These are phyloP conservation scores for Suhomyces vadensis DNA, from an alignment of 805 yeast species.

Conservation along the genomic window DNA sequence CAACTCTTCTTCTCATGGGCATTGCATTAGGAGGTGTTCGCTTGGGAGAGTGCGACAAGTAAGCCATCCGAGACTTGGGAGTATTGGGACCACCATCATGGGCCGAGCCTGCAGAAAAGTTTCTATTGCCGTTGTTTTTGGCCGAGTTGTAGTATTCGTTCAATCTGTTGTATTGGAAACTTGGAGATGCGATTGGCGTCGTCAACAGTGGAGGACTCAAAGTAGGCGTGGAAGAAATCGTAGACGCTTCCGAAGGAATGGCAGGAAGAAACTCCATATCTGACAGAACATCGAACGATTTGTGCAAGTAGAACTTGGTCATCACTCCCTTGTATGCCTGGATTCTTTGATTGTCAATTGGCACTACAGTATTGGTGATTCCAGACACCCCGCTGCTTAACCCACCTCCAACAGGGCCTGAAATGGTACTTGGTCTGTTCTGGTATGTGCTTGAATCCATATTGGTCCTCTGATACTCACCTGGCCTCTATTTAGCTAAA, in stretches of 20 bases:
- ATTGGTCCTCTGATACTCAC: too few species aligned
- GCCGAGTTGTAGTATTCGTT: slow-evolving; percentile 10
- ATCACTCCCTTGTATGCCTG: slow-evolving; percentile 34
- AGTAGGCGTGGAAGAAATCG: neutral
- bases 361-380: slow-evolving; percentile 3
- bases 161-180: slow-evolving; percentile 10
- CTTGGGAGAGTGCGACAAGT: slow-evolving; percentile 16
- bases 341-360: slow-evolving; percentile 9
- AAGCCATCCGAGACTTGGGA: slow-evolving; percentile 18
- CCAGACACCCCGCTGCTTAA: neutral
- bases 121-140: slow-evolving; percentile 3
- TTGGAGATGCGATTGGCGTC: slow-evolving; percentile 13
- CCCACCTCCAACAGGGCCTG: neutral
- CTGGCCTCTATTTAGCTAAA: neutral
- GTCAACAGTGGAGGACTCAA: slow-evolving; percentile 2
- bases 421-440: neutral
- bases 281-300: slow-evolving; percentile 70
- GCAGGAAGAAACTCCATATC: slow-evolving; percentile 60
- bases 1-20: slow-evolving; percentile 10
- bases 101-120: slow-evolving; percentile 3
- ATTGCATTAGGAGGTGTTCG: slow-evolving; percentile 13
- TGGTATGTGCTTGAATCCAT: neutral
- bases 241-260: slow-evolving; percentile 15
- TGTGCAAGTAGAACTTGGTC: slow-evolving; percentile 57
- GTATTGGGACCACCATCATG: slow-evolving; percentile 7